Evolutionary conservation across 108 stramenopile genomes (phyloP).

Genomic region (Nitzschia inconspicua): DNA sequence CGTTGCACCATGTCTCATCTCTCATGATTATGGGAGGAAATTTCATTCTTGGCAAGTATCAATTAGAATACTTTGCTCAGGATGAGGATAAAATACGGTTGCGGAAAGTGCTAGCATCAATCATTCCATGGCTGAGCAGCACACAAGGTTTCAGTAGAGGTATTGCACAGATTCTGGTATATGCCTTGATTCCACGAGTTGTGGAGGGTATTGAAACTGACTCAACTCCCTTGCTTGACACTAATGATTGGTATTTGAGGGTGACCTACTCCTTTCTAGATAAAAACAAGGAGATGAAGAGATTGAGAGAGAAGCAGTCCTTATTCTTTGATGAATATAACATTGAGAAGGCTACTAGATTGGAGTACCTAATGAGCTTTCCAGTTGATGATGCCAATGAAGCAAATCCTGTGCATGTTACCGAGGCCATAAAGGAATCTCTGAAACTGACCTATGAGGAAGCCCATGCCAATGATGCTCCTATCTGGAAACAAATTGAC

Average conservation of each 20-base stretch:
- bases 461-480: conserved; percentile 63
- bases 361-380: conserved; percentile 64
- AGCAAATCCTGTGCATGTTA: conserved; percentile 64
- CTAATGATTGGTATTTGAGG: conserved; percentile 41
- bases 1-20: conserved; percentile 72
- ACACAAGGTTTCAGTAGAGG: conserved; percentile 86
- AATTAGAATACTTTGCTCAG: conserved; percentile 47
- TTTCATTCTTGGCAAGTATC: conserved; percentile 62
- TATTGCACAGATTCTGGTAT: conserved; percentile 76
- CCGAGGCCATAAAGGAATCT: conserved; percentile 66
- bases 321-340: conserved; percentile 70
- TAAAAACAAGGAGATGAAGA: conserved; percentile 72
- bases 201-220: conserved; percentile 12
- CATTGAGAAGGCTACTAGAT: conserved; percentile 63
- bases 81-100: conserved; percentile 20
- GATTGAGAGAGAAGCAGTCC: conserved; percentile 66
- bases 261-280: conserved; percentile 69
- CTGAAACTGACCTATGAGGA: conserved; percentile 69
- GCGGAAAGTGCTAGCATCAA: conserved; percentile 59
- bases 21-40: conserved; percentile 80
- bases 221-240: not conserved
- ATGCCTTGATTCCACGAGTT: conserved; percentile 66
- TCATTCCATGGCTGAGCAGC: conserved; percentile 79
- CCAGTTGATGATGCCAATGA: conserved; percentile 81
- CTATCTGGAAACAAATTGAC: conserved; percentile 75